A percentile compares a stretch with the other conserved stretches of the same genome.
phyloP scores from a whole-genome alignment of 2,329 filamentous ascomycete species.

The Beauveria sp. region DNA sequence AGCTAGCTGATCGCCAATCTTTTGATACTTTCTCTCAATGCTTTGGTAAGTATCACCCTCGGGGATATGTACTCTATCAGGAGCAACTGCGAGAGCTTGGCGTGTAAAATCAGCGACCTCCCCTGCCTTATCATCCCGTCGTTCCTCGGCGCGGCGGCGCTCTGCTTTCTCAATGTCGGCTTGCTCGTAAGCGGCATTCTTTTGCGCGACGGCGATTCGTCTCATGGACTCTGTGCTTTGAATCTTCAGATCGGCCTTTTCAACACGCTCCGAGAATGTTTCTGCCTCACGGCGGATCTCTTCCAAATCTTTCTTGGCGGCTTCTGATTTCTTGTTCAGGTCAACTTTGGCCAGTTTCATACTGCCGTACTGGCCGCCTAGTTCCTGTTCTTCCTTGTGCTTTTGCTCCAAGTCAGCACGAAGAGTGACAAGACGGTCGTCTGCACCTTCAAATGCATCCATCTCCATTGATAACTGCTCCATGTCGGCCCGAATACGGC shows the following conservation, averaged over 20 bases:
- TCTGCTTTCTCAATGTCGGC: conserved; percentile 41
- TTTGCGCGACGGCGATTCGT: conserved; percentile 47
- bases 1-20: conserved; percentile 50
- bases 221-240: conserved; percentile 40
- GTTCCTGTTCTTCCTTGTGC: conserved; percentile 39
- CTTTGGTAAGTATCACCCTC: conserved; percentile 54
- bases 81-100: conserved; percentile 46
- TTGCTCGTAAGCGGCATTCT: conserved; percentile 51
- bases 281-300: conserved; percentile 26
- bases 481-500: conserved; percentile 54
- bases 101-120: conserved; percentile 45
- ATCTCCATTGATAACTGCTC: conserved; percentile 47
- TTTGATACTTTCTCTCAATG: conserved; percentile 45
- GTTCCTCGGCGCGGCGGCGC: conserved; percentile 36
- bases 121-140: conserved; percentile 37
- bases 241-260: conserved; percentile 48
- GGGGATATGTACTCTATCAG: conserved; percentile 52
- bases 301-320: conserved; percentile 29
- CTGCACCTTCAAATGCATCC: conserved; percentile 59
- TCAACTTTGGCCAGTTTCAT: conserved; percentile 41
- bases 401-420: conserved; percentile 48
- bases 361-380: conserved; percentile 48
- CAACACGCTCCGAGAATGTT: conserved; percentile 38
- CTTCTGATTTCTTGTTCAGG: conserved; percentile 36
- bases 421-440: conserved; percentile 55